Base-by-base conservation (phyloP, 2,329 filamentous ascomycete genomes). In the Ciborinia camelliae region DNA sequence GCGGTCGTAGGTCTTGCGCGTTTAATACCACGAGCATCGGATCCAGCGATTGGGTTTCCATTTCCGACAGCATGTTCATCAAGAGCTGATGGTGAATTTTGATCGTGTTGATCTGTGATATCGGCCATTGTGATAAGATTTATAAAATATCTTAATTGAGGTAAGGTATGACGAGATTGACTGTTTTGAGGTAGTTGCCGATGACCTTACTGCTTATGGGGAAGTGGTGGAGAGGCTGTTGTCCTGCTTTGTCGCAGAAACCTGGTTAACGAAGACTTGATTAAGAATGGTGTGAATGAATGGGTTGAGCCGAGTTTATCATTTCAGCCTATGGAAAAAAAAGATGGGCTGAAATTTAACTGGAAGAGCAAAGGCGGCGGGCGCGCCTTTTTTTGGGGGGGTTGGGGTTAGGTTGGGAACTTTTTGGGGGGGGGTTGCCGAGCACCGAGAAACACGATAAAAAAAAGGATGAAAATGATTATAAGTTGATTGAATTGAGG, bases 1-100 rank as follows among this genome's bases (percentile, higher is more conserved):
- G 88, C 88, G 62, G 88, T 85, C 73, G 90, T 89, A 69, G 90
- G 87, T 76, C 95, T 91, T 78, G 85, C 86, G 74, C 94, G 92
- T 85, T 98, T 98, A 80, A 92, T 86, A 77, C 92, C 92, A 77
- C 93, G 91, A 79, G 81, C 85, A 76, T 93, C 90, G 43, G 28
- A 26, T 71, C 81, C 82, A 7, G 71, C 67, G 60, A 70, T 71
- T 63, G 81, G 78, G 74, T 84, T 89, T 78, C 90, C 90, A 81
- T 93, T 92, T 79, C 89, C 90, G 73, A 86, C 83, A 71, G 84
- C 80, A 75, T 91, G 87, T 72, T 92, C 90, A 75, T 92, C 90
- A 75, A 90, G 84, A 73, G 90, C 88, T 73, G 85, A 87, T 68
- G 89, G 86, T 72, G 90, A 90, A 73, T 87, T 87, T 76, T 91